Evolutionary conservation across 2,329 filamentous ascomycete species (phyloP), one percentile per base, ranked within the genome.

Genomic region (Neofusicoccum kwambonambiense): DNA sequence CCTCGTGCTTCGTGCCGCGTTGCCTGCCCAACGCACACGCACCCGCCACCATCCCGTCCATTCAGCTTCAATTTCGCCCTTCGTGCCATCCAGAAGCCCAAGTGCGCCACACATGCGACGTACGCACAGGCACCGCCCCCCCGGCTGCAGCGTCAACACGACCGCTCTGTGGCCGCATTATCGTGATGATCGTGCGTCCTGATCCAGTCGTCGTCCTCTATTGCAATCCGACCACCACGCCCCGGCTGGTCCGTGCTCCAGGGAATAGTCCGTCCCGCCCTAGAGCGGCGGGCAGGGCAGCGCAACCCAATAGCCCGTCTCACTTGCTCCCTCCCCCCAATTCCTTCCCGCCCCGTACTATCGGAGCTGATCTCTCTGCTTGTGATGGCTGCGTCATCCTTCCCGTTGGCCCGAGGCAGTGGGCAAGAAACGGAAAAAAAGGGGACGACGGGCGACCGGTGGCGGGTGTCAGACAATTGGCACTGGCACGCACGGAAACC

Each of bases 1-100:
- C 56, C 41, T 45, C 56, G 41, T 60, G 56, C 41, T 60, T 60
- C 42, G 56, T 60, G 41, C 56, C 56, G 56, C 17, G 15, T 34
- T 34, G 47, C 27, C 47, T n/a, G 47, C 27, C n/a, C 47, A 12
- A 31, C 13, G 12, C 22, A n/a, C 27, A 31, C 27, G 27, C 27
- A 39, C 50, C 34, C 3, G 34, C 45, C 22, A 12, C 11, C 45
- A 49, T 31, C 6, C 17, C 17, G 9, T 49, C 45, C 45, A 27
- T 11, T 17, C n/a, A n/a, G n/a, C 15, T 44, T n/a, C 42, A 12
- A n/a, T 44, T 15, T 9, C n/a, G 42, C 42, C 42, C n/a, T 17
- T 4, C 15, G 42, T 15, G 13, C 42, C 42, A 12, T 8, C 42
- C 8, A 5, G 42, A 44, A 17, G n/a, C 15, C 42, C 42, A 8